A percentile compares a stretch with the other conserved stretches of the same genome.
Evolutionary conservation across 208 protist species (phyloP).

Genomic region (Crithidia expoeki): DNA sequence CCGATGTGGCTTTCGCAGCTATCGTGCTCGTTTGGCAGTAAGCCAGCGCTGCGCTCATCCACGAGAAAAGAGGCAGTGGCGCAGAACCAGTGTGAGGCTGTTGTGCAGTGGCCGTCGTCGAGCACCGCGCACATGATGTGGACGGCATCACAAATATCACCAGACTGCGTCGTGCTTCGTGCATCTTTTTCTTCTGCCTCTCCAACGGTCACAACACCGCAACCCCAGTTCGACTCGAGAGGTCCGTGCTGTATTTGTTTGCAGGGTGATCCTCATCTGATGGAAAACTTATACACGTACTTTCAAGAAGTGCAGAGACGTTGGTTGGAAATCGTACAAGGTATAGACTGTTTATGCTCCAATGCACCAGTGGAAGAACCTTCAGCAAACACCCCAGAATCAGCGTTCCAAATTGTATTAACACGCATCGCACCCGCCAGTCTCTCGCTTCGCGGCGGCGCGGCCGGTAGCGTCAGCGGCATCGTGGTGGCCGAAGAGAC

Average conservation of each 20-base stretch:
- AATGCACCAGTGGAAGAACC: not conserved
- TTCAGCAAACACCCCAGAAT: not conserved
- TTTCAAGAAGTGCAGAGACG: not conserved
- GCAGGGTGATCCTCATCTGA: conserved; percentile 14
- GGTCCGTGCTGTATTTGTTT: conserved; percentile 16
- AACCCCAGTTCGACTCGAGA: not conserved
- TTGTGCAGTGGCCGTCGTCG: conserved; percentile 14
- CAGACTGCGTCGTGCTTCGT: conserved; percentile 15
- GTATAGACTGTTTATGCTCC: not conserved
- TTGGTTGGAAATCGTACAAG: not conserved
- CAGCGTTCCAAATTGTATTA: not conserved
- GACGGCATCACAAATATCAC: conserved; percentile 13
- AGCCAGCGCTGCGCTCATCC: not conserved
- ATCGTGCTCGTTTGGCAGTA: conserved; percentile 16
- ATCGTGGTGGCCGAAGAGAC: conserved; percentile 29
- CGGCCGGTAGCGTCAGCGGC: conserved; percentile 4
- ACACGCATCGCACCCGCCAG: conserved; percentile 15
- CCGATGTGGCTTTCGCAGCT: conserved; percentile 30
- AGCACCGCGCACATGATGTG: conserved; percentile 6
- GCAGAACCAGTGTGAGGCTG: not conserved
- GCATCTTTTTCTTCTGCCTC: not conserved
- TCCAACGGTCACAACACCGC: no score
- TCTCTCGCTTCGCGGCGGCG: conserved; percentile 25
- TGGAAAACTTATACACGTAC: conserved; percentile 6
- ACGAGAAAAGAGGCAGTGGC: no score